phyloP scores from a whole-genome alignment of 768 basidiomycete species.

The Mycena floridula region DNA sequence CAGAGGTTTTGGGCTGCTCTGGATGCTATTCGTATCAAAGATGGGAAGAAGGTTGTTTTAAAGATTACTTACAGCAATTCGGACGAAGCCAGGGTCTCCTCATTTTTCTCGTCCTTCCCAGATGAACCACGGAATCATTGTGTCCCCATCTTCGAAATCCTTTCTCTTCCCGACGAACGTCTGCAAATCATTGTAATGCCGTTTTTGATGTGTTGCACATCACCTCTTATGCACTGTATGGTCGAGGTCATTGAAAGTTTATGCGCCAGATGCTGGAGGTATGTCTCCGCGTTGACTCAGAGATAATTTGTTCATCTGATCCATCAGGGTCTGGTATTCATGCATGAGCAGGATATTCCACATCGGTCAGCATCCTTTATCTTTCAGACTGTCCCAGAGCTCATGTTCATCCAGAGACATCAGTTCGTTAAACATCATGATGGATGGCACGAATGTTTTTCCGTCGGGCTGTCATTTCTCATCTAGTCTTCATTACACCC shows the following conservation, averaged over 20 bases:
- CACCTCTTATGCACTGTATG: constrained; percentile 6
- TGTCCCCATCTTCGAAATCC: too few relatives aligned
- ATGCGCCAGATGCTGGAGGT: constrained; percentile 12
- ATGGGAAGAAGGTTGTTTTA: constrained; percentile 6
- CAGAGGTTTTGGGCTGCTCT: neutral
- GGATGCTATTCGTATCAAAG: constrained; percentile 3
- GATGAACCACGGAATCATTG: too few relatives aligned
- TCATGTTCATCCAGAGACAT: too few relatives aligned
- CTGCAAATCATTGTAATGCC: constrained; percentile 11
- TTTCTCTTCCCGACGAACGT: too few relatives aligned
- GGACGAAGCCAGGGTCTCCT: too few relatives aligned
- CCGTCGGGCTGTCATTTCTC: too few relatives aligned
- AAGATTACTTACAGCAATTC: constrained; percentile 1
- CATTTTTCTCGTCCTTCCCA: too few relatives aligned
- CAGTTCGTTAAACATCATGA: too few relatives aligned
- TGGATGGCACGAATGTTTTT: too few relatives aligned
- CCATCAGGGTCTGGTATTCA: constrained; percentile 7
- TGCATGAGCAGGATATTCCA: constrained; percentile 7
- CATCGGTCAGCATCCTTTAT: constrained; percentile 5
- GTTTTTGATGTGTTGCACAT: constrained; percentile 4
- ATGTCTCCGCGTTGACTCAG: neutral
- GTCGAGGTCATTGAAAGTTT: constrained; percentile 10
- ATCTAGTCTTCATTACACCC: too few relatives aligned
- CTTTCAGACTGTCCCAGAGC: too few relatives aligned
- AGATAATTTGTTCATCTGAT: neutral